Evolutionary conservation across 768 basidiomycete genomes (phyloP).

Genomic region (Russula brevipes): DNA sequence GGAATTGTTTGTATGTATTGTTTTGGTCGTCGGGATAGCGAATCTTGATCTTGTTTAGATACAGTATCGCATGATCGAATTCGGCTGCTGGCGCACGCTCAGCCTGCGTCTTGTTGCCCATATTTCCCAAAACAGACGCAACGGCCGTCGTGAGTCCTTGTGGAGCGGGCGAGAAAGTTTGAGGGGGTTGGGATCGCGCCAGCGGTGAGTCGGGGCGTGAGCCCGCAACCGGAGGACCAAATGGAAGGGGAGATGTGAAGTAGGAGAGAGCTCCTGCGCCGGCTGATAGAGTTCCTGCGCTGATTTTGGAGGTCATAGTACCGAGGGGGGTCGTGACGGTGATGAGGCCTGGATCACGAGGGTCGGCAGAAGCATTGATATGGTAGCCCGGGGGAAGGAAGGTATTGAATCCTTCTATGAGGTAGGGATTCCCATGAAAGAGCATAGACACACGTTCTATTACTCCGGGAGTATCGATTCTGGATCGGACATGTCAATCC

Average conservation of each 20-base stretch:
- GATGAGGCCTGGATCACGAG: slow-evolving; percentile 63
- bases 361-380: slow-evolving; percentile 78
- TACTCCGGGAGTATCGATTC: slow-evolving; percentile 96
- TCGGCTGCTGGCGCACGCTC: slow-evolving; percentile 57
- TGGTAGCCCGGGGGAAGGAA: slow-evolving; percentile 93
- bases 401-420: slow-evolving; percentile 98
- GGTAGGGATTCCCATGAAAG: slow-evolving; percentile 82
- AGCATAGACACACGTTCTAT: slow-evolving; percentile 91
- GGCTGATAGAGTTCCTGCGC: slow-evolving; percentile 34
- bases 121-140: slow-evolving; percentile 25
- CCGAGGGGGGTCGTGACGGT: slow-evolving; percentile 78
- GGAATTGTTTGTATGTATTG: slow-evolving; percentile 77
- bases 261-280: slow-evolving; percentile 31
- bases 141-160: slow-evolving; percentile 18
- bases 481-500: slow-evolving; percentile 33
- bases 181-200: slow-evolving; percentile 32
- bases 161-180: slow-evolving; percentile 42
- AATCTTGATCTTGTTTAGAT: slow-evolving; percentile 97
- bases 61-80: slow-evolving; percentile 93
- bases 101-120: slow-evolving; percentile 39
- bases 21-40: slow-evolving; percentile 86
- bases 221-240: slow-evolving; percentile 35
- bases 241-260: slow-evolving; percentile 25
- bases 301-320: slow-evolving; percentile 61
- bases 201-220: slow-evolving; percentile 37